Evolutionary conservation across 257 asterid species (phyloP), one percentile per base, ranked within the genome.

Genomic region (Gentiana macrophylla): DNA sequence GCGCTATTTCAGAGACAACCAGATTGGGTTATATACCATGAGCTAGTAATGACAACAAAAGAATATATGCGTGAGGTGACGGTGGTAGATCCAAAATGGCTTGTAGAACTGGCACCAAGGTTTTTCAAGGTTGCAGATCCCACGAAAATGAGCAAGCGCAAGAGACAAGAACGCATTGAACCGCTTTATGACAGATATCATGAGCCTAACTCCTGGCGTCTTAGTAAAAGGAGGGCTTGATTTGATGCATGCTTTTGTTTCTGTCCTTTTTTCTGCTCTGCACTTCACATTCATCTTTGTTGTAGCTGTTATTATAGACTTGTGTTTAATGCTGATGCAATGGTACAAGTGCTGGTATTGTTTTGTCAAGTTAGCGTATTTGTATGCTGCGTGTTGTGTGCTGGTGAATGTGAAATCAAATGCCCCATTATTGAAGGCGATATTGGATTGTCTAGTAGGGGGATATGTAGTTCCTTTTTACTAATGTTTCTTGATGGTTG

Each of bases 11-110:
- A 84, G 63, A 77, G 94, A 73, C 95, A 87, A 61, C 98, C 96
- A 3, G 96, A 84, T 62, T 91, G 97, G 98, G 97, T 91, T 60
- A 85, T 87, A 38, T 84, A 91, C 73, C 97, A 91, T 37, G 98
- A 91, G 63, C 62, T 91, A 52, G 98, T 84, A 52, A 84, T 91
- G 96, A 91, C 97, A 8, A 91, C 95, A 12, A 91, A 91, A 73
- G 97, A 91, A 65, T 91, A 91, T 62, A 87, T 87, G 98, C 95
- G 95, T 5, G 96, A 91, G 77, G 97, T 87, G 6, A 77, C 96
- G 2, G 94, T 81, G 12, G 56, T 91, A 53, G 96, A 91, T 73
- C 95, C 96, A 2, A 83, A 91, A 76, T 91, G 98, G 96, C 90
- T 87, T 36, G 89, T 91, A 51, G 96, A 91, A 72, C 78, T 91